Conservation (phyloP, 1,139 yeast genomes). For the Candida pseudoviswanathii region DNA sequence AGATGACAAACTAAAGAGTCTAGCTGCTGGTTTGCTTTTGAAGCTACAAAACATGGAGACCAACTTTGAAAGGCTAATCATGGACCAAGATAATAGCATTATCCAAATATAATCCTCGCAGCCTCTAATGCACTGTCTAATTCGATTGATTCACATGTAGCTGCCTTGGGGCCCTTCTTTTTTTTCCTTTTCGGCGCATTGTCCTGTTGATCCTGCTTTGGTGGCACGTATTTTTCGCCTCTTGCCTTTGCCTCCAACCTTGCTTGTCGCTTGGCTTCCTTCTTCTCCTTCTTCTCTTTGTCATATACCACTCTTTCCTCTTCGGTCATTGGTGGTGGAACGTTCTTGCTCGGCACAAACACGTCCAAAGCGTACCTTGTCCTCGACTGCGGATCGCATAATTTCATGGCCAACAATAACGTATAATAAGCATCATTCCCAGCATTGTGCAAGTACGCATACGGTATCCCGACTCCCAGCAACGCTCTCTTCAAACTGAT, state of each 20-base stretch:
- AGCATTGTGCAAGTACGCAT: conserved; percentile 74
- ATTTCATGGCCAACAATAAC: conserved; percentile 52
- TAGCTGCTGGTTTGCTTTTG: conserved; percentile 54
- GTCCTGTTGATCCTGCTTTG: background rate
- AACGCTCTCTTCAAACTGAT: conserved; percentile 55
- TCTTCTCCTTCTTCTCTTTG: conserved; percentile 6
- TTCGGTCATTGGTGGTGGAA: conserved; percentile 8
- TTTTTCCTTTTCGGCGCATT: background rate
- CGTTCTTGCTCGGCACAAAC: background rate
- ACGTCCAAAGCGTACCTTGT: conserved; percentile 26
- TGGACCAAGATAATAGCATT: conserved; percentile 20
- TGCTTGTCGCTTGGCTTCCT: conserved; percentile 4
- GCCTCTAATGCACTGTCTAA: conserved; percentile 5
- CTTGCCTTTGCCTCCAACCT: conserved; percentile 1
- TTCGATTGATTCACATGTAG: conserved; percentile 5
- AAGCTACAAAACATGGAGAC: conserved; percentile 31
- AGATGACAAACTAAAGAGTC: conserved; percentile 46
- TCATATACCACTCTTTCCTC: conserved; percentile 9
- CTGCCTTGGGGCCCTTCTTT: background rate
- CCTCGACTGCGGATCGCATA: conserved; percentile 67
- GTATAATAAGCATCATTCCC: conserved; percentile 84
- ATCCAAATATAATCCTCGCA: conserved; percentile 2
- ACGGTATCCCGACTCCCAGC: conserved; percentile 57
- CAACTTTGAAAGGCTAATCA: conserved; percentile 17
- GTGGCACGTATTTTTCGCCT: conserved; percentile 2